These are phyloP conservation scores for Collybia mongolica DNA, from an alignment of 768 basidiomycete species.

Conservation along the genomic window DNA sequence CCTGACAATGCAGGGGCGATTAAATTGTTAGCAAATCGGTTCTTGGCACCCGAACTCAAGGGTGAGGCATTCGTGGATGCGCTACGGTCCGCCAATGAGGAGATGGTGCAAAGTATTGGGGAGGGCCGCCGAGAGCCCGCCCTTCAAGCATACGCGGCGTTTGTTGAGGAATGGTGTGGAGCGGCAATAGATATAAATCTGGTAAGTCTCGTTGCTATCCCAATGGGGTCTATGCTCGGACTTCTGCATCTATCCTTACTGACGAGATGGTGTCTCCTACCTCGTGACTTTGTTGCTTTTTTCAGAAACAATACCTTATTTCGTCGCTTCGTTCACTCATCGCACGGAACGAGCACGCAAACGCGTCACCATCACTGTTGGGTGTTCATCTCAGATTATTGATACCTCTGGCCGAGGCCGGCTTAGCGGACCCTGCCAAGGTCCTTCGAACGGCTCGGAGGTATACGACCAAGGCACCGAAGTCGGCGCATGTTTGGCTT, in stretches of 20 bases:
- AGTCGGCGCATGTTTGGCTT: slow-evolving; percentile 49
- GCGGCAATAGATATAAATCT: slow-evolving; percentile 48
- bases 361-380: slow-evolving; percentile 27
- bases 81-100: slow-evolving; percentile 36
- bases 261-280: slow-evolving; percentile 47
- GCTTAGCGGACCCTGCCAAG: slow-evolving; percentile 24
- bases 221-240: slow-evolving; percentile 25
- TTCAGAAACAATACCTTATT: slow-evolving; percentile 56
- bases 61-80: slow-evolving; percentile 37
- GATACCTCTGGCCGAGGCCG: slow-evolving; percentile 13
- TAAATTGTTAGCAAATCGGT: slow-evolving; percentile 31
- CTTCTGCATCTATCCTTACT: slow-evolving; percentile 7
- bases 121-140: slow-evolving; percentile 22
- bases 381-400: slow-evolving; percentile 28
- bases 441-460: slow-evolving; percentile 39
- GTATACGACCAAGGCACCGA: slow-evolving; percentile 39
- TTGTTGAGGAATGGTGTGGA: slow-evolving; percentile 54
- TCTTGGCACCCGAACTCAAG: slow-evolving; percentile 24
- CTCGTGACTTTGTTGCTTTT: slow-evolving; percentile 13
- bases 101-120: slow-evolving; percentile 26
- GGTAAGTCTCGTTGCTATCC: slow-evolving; percentile 29
- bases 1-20: slow-evolving; percentile 35
- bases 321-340: slow-evolving; percentile 39
- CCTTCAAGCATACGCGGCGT: slow-evolving; percentile 38
- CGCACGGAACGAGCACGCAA: slow-evolving; percentile 12